Evolutionary conservation across 345 rosid genomes (phyloP).

Genomic region (Lenwebbia sp.): DNA sequence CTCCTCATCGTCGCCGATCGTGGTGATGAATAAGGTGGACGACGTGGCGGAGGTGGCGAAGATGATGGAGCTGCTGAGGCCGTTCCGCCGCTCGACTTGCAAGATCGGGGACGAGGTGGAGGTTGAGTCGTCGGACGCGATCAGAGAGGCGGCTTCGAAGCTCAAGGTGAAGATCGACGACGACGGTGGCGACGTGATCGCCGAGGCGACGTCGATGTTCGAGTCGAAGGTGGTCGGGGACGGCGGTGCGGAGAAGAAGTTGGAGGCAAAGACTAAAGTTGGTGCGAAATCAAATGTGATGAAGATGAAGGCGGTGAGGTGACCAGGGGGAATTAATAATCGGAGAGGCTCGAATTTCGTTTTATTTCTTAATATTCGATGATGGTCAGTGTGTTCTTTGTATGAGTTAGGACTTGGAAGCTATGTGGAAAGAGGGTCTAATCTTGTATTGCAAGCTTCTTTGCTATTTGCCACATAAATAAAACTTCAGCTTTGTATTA

Average conservation of each 20-base stretch:
- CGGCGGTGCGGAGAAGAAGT: neutral
- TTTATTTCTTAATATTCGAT: too few relatives aligned
- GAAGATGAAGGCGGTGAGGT: neutral
- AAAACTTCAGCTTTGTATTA: too few relatives aligned
- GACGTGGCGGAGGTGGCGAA: constrained; percentile 3
- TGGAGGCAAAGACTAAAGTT: neutral
- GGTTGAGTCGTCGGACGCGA: neutral
- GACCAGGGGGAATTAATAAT: too few relatives aligned
- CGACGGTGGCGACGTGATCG: neutral
- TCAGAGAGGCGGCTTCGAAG: neutral
- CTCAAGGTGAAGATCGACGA: neutral
- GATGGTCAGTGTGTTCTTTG: neutral
- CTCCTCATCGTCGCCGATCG: neutral
- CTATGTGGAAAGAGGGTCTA: neutral
- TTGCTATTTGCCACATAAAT: neutral
- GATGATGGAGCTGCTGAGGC: neutral
- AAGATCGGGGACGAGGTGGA: neutral
- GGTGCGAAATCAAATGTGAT: neutral
- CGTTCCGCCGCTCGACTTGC: neutral
- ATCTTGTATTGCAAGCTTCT: neutral
- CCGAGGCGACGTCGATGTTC: too few relatives aligned
- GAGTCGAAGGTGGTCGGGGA: neutral
- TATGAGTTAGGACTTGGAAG: too few relatives aligned
- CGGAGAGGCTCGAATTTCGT: too few relatives aligned
- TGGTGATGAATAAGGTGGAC: neutral